Conservation (phyloP, 1,284 basidiomycete species). For the Laetiporus sulphureus region DNA sequence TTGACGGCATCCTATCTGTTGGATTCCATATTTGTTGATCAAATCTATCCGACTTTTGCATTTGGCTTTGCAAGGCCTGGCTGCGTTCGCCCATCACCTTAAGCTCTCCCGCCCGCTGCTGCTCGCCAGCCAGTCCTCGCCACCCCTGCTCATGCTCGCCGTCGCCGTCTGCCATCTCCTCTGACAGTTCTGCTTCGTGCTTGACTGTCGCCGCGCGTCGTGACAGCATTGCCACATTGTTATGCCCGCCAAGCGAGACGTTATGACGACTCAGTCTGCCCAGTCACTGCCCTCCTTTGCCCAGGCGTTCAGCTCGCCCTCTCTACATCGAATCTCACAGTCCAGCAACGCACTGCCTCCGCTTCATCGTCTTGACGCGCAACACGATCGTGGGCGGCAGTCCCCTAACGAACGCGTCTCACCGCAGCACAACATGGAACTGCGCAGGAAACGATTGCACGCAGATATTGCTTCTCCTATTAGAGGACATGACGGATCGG, state of each 20-base stretch:
- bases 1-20: constrained; percentile 14
- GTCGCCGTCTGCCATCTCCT: constrained; percentile 3
- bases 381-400: constrained; percentile 26
- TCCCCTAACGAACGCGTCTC: constrained; percentile 28
- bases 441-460: constrained; percentile 23
- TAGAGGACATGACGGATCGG: constrained; percentile 16
- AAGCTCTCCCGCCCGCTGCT: constrained; percentile 2
- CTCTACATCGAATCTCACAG: constrained; percentile 39
- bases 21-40: constrained; percentile 11
- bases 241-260: constrained; percentile 8
- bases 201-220: constrained; percentile 6
- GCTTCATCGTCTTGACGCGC: constrained; percentile 40
- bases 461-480: constrained; percentile 16
- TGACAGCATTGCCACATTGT: not conserved
- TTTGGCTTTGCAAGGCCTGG: no score
- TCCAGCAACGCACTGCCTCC: constrained; percentile 55
- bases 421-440: constrained; percentile 20
- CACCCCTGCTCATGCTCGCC: constrained; percentile 2
- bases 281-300: constrained; percentile 73
- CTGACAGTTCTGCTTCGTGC: no score
- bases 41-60: constrained; percentile 10
- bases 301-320: constrained; percentile 56
- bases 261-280: constrained; percentile 27
- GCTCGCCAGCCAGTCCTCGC: constrained; percentile 1
- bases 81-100: constrained; percentile 6